A percentile compares a stretch with the other conserved stretches of the same genome.
phyloP scores from a whole-genome alignment of 768 basidiomycete species.

The Postia placenta region DNA sequence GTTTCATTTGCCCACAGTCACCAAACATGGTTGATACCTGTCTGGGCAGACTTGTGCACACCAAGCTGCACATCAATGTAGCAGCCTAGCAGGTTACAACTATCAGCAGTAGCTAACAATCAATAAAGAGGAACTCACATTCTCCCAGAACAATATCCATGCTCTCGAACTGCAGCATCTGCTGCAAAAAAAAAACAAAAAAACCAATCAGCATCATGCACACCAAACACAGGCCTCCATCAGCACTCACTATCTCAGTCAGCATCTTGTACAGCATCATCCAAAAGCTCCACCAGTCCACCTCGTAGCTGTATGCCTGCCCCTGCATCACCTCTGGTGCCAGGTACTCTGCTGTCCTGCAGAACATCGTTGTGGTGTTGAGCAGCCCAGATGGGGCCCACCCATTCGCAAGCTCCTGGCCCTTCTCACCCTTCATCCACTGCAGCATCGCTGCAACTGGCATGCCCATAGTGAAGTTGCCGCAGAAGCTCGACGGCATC shows the following conservation, averaged over 20 bases:
- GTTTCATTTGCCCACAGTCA: no score
- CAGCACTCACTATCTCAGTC: conserved; percentile 77
- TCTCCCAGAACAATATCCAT: no score
- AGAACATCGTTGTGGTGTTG: conserved; percentile 83
- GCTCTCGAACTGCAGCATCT: no score
- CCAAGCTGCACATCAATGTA: no score
- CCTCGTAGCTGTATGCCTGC: conserved; percentile 84
- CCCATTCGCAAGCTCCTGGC: conserved; percentile 43
- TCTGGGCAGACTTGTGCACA: no score
- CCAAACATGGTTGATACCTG: no score
- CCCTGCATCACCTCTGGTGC: conserved; percentile 97
- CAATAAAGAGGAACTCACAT: no score
- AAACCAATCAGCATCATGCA: conserved; percentile 12
- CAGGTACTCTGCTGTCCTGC: conserved; percentile 94
- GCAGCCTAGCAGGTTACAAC: no score
- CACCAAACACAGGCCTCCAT: conserved; percentile 5
- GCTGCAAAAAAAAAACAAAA: no score
- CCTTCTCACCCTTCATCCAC: conserved; percentile 70
- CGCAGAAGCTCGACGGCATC: conserved; percentile 45
- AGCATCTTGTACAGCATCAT: conserved; percentile 98
- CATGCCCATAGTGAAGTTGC: conserved; percentile 45
- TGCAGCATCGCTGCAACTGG: conserved; percentile 49
- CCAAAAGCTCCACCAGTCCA: conserved; percentile 98
- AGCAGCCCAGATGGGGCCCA: conserved; percentile 49
- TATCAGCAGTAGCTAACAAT: no score